phyloP scores from a whole-genome alignment of 2,329 filamentous ascomycete species.

The Didymellaceae sp. region DNA sequence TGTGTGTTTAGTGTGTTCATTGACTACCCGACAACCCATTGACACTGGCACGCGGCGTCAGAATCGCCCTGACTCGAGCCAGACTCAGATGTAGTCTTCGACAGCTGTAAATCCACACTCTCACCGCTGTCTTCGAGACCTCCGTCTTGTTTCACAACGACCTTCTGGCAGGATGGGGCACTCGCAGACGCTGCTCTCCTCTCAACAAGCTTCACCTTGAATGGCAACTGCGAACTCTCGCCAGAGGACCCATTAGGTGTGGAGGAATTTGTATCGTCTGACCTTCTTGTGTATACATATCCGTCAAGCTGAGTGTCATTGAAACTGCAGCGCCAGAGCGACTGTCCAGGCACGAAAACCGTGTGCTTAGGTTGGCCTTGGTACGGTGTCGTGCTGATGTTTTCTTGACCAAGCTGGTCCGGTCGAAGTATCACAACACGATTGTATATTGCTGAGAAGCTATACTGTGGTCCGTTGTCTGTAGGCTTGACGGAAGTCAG shows the following conservation, averaged over 20 bases:
- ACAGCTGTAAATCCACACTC: background rate
- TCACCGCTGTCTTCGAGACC: background rate
- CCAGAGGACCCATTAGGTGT: background rate
- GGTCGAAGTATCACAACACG: constrained; percentile 31
- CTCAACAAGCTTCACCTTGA: constrained; percentile 34
- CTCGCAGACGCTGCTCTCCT: constrained; percentile 22
- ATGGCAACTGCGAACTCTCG: constrained; percentile 22
- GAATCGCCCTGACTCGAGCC: background rate
- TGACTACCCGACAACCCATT: constrained; percentile 12
- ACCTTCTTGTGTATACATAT: constrained; percentile 22
- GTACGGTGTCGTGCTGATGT: background rate
- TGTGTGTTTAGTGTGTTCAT: background rate
- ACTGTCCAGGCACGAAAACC: constrained; percentile 20
- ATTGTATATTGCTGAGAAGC: constrained; percentile 33
- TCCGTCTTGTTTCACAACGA: background rate
- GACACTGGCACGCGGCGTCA: constrained; percentile 10
- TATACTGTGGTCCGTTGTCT: constrained; percentile 19
- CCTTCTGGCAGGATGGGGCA: constrained; percentile 32
- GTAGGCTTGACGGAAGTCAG: constrained; percentile 8
- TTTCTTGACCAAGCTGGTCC: constrained; percentile 18
- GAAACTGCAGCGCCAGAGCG: constrained; percentile 38
- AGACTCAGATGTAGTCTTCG: background rate
- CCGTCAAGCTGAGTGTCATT: constrained; percentile 37
- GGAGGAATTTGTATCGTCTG: background rate
- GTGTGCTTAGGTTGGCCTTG: constrained; percentile 4